phyloP scores from a whole-genome alignment of 2,329 filamentous ascomycete genomes.

The Hymenoscyphus repandus region DNA sequence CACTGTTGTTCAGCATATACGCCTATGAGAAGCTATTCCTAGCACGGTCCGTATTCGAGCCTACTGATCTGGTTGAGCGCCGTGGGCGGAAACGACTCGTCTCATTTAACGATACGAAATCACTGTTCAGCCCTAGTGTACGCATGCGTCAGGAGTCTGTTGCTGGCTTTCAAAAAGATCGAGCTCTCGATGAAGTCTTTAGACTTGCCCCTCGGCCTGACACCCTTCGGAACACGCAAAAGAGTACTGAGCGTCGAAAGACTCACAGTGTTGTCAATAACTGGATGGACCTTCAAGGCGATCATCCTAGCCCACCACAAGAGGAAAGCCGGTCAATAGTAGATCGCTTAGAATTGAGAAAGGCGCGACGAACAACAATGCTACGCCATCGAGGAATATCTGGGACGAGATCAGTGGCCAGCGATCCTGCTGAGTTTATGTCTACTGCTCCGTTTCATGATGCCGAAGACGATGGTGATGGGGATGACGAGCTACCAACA shows the following conservation, averaged over 20 bases:
- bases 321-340: slow-evolving; percentile 56
- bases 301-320: slow-evolving; percentile 48
- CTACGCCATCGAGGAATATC: slow-evolving; percentile 35
- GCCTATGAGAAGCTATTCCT: slow-evolving; percentile 79
- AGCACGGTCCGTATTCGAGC: slow-evolving; percentile 70
- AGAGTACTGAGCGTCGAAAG: slow-evolving; percentile 61
- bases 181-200: slow-evolving; percentile 87
- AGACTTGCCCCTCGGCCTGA: slow-evolving; percentile 60
- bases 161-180: slow-evolving; percentile 83
- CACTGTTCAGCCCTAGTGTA: slow-evolving; percentile 67
- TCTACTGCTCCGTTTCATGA: slow-evolving; percentile 36
- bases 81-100: slow-evolving; percentile 45
- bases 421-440: slow-evolving; percentile 58
- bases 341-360: slow-evolving; percentile 47
- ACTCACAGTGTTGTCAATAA: slow-evolving; percentile 77
- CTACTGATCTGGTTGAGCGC: slow-evolving; percentile 79
- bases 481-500: slow-evolving; percentile 83
- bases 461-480: slow-evolving; percentile 38
- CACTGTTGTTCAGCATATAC: slow-evolving; percentile 81
- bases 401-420: slow-evolving; percentile 51
- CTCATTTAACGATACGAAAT: slow-evolving; percentile 48
- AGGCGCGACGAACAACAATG: slow-evolving; percentile 27
- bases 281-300: slow-evolving; percentile 76
- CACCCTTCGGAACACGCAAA: slow-evolving; percentile 53
- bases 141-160: slow-evolving; percentile 81